A percentile compares a stretch with the other conserved stretches of the same genome.
Conservation (phyloP, 2,329 filamentous ascomycete species). For the Parastagonospora nodorum region DNA sequence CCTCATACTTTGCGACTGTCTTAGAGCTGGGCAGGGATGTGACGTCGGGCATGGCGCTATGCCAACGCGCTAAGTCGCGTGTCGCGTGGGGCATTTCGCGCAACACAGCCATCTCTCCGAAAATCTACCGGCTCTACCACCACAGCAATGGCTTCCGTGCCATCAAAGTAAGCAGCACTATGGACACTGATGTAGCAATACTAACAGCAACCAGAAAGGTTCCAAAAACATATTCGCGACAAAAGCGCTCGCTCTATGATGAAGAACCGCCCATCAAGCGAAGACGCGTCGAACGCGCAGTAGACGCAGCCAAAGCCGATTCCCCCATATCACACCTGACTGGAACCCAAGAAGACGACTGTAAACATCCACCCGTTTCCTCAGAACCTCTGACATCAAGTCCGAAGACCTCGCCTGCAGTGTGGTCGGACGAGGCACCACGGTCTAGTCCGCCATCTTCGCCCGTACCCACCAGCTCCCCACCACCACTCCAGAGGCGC, state of each 20-base stretch:
- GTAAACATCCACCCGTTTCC: conserved; percentile 10
- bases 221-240: conserved; percentile 45
- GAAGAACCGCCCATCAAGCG: conserved; percentile 44
- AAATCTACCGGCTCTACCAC: not conserved
- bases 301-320: conserved; percentile 3
- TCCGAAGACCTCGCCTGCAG: conserved; percentile 36
- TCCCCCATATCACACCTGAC: conserved; percentile 8
- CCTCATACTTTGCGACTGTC: not conserved
- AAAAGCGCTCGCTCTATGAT: conserved; percentile 30
- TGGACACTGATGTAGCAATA: not conserved
- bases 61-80: conserved; percentile 34
- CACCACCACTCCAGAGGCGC: conserved; percentile 36
- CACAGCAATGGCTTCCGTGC: conserved; percentile 28
- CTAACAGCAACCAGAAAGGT: conserved; percentile 34
- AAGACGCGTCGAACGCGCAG: conserved; percentile 37
- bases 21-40: not conserved
- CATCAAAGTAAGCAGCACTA: conserved; percentile 25
- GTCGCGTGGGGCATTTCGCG: conserved; percentile 14
- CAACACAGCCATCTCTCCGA: not conserved
- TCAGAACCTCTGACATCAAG: conserved; percentile 33
- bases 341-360: conserved; percentile 4
- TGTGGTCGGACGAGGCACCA: conserved; percentile 49
- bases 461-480: conserved; percentile 24
- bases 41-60: conserved; percentile 20
- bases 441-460: conserved; percentile 41